These are phyloP conservation scores for Schizophyllum commune DNA, from an alignment of 1,284 basidiomycete species.

Conservation along the genomic window DNA sequence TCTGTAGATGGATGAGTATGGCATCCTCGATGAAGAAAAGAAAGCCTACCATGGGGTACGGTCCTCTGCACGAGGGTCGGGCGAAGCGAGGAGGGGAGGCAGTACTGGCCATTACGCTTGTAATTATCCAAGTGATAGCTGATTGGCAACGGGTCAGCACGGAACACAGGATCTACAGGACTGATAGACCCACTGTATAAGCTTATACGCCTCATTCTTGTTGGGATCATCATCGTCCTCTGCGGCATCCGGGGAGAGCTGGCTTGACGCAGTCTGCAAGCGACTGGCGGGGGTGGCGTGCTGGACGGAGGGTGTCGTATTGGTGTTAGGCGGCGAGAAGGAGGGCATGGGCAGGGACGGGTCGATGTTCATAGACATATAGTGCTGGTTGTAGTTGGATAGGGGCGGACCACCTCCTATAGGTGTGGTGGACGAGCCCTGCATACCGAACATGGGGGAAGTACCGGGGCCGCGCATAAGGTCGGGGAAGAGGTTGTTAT, in stretches of 20 bases:
- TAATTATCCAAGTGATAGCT: constrained; percentile 87
- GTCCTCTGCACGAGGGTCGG: constrained; percentile 82
- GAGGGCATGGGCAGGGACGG: constrained; percentile 41
- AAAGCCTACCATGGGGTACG: constrained; percentile 3
- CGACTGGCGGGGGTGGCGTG: background rate
- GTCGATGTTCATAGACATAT: constrained; percentile 52
- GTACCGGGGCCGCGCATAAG: constrained; percentile 45
- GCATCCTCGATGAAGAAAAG: constrained; percentile 10
- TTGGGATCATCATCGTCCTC: constrained; percentile 61
- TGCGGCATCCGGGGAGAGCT: constrained; percentile 28
- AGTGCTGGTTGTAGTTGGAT: constrained; percentile 39
- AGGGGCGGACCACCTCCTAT: constrained; percentile 27
- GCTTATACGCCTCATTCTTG: constrained; percentile 69
- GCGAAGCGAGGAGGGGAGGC: constrained; percentile 78
- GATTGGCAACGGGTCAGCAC: constrained; percentile 1
- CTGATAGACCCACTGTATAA: constrained; percentile 54
- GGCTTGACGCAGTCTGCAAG: constrained; percentile 15
- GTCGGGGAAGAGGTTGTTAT: constrained; percentile 48
- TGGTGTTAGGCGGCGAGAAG: constrained; percentile 15
- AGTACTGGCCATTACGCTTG: constrained; percentile 73
- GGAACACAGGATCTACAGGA: background rate
- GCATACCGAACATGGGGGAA: constrained; percentile 26
- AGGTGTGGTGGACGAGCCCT: constrained; percentile 21
- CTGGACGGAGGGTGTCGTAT: background rate
- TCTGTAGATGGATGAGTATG: constrained; percentile 55